Evolutionary conservation across 345 rosid species (phyloP).

Genomic region (Gynandropsis gynandra): DNA sequence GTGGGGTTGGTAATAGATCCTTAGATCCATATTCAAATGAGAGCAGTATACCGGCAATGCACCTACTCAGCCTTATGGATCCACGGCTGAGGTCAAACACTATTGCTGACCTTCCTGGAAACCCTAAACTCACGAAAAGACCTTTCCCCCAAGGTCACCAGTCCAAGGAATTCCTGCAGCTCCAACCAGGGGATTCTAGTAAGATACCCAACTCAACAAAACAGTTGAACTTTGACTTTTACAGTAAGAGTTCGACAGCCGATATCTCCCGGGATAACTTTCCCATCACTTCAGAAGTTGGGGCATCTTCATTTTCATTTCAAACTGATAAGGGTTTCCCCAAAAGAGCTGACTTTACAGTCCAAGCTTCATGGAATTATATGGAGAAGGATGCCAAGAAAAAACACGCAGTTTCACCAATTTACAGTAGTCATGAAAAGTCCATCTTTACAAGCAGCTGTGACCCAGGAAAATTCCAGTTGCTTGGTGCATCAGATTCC

Average conservation of each 20-base stretch:
- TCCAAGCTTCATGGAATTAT: constrained; percentile 34
- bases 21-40: constrained; percentile 55
- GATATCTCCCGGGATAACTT: constrained; percentile 31
- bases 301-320: constrained; percentile 44
- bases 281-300: constrained; percentile 28
- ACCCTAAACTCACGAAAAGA: constrained; percentile 33
- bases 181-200: constrained; percentile 25
- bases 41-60: constrained; percentile 76
- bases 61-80: constrained; percentile 88
- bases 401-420: constrained; percentile 27
- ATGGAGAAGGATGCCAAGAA: constrained; percentile 39
- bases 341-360: constrained; percentile 24
- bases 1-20: constrained; percentile 38
- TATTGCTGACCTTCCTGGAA: constrained; percentile 33
- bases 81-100: constrained; percentile 49
- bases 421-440: constrained; percentile 31
- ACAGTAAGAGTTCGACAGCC: constrained; percentile 30
- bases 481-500: constrained; percentile 37
- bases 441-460: constrained; percentile 25
- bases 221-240: constrained; percentile 31
- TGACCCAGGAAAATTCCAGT: constrained; percentile 33
- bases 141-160: constrained; percentile 33
- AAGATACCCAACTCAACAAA: constrained; percentile 30
- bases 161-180: constrained; percentile 37
- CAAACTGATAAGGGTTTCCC: constrained; percentile 36